Evolutionary conservation across 129 eudicot species (phyloP).

Genomic region (Solidago caesia): DNA sequence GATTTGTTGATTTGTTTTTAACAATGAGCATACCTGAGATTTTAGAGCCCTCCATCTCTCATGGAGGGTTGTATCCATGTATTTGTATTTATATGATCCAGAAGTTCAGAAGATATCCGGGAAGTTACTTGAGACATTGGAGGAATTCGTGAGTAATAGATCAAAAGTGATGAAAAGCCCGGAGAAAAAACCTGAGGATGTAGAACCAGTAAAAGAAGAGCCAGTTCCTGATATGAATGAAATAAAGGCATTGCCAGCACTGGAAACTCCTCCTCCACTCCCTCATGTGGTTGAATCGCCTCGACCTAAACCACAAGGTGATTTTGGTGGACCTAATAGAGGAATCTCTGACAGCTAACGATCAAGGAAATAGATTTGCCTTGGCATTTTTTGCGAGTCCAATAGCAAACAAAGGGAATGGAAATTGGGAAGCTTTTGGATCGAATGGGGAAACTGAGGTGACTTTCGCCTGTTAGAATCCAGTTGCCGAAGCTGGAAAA

Average conservation of each 20-base stretch:
- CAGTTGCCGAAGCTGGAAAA: conserved; percentile 76
- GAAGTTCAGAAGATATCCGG: conserved; percentile 66
- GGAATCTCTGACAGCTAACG: conserved; percentile 58
- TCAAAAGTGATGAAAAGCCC: conserved; percentile 67
- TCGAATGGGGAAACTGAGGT: conserved; percentile 53
- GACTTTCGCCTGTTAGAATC: conserved; percentile 84
- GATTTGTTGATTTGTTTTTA: too few relatives aligned
- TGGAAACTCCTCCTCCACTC: conserved; percentile 53
- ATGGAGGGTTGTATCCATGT: too few relatives aligned
- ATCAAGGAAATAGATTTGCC: conserved; percentile 77
- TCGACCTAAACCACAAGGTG: conserved; percentile 50
- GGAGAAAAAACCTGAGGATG: conserved; percentile 52
- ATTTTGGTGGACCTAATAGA: conserved; percentile 74
- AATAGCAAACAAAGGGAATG: conserved; percentile 44
- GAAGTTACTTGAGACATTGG: conserved; percentile 67
- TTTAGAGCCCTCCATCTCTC: too few relatives aligned
- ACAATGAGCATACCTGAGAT: too few relatives aligned
- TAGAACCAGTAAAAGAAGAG: conserved; percentile 46
- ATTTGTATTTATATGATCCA: conserved; percentile 21
- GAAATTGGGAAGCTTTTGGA: conserved; percentile 68
- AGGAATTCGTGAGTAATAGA: conserved; percentile 80
- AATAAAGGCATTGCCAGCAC: conserved; percentile 74
- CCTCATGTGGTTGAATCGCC: conserved; percentile 53
- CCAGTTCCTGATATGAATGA: conserved; percentile 41
- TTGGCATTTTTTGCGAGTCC: conserved; percentile 79